Evolutionary conservation across 2,329 filamentous ascomycete species (phyloP).

Genomic region (Colletotrichum endophyticum): DNA sequence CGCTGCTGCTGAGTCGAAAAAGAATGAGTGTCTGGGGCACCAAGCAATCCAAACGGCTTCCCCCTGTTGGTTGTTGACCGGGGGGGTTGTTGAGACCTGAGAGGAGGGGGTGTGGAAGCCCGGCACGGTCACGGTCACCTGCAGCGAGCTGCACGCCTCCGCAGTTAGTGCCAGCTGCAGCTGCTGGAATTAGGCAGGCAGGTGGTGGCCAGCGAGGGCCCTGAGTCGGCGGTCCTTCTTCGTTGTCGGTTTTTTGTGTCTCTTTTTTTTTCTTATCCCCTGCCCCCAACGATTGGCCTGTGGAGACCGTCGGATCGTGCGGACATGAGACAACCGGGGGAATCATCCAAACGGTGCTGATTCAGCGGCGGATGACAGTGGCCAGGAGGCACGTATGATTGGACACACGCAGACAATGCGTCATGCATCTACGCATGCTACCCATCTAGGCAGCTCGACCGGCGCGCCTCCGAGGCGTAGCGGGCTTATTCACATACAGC

Average conservation of each 20-base stretch:
- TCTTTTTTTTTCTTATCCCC: neutral
- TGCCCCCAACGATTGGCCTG: slow-evolving; percentile 1
- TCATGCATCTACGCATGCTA: neutral
- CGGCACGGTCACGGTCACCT: slow-evolving; percentile 18
- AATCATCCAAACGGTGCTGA: slow-evolving; percentile 3
- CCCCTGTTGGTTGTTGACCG: slow-evolving; percentile 5
- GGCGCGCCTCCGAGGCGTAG: neutral
- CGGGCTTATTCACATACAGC: slow-evolving; percentile 9
- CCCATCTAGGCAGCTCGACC: neutral
- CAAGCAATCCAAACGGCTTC: slow-evolving; percentile 7
- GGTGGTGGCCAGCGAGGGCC: neutral
- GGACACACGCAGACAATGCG: neutral
- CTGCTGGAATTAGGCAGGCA: neutral
- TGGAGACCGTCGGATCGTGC: neutral
- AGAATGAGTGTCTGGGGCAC: slow-evolving; percentile 15
- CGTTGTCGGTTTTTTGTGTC: neutral
- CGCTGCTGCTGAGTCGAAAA: neutral
- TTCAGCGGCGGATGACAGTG: neutral
- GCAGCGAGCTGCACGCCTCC: slow-evolving; percentile 9
- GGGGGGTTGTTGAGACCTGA: slow-evolving; percentile 9
- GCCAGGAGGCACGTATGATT: neutral
- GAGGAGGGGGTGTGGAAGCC: neutral
- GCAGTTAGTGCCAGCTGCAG: neutral
- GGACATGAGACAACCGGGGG: slow-evolving; percentile 12
- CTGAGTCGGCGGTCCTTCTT: neutral